These are phyloP conservation scores for Yamadazyma pseudoaaseri DNA, from an alignment of 1,139 yeast genomes.

Conservation along the genomic window DNA sequence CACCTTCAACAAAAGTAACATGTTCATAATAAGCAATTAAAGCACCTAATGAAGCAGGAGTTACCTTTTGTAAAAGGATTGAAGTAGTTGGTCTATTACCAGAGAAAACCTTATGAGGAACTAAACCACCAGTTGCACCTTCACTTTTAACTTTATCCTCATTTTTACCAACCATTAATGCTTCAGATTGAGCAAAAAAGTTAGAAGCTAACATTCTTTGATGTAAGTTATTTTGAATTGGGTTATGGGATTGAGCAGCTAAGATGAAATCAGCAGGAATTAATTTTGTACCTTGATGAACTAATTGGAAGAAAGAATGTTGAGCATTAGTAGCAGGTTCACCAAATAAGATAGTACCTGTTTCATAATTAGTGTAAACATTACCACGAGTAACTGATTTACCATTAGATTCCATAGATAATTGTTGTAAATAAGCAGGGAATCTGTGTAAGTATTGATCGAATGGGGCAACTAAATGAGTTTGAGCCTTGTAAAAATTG, in stretches of 20 bases:
- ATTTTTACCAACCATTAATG: slow-evolving; percentile 93
- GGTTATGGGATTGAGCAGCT: slow-evolving; percentile 98
- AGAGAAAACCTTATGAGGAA: slow-evolving; percentile 93
- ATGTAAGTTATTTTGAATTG: slow-evolving; percentile 89
- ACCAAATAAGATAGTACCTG: slow-evolving; percentile 94
- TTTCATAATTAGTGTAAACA: slow-evolving; percentile 87
- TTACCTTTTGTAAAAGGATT: slow-evolving; percentile 89
- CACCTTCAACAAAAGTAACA: slow-evolving; percentile 96
- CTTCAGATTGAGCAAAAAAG: slow-evolving; percentile 98
- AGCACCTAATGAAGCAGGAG: slow-evolving; percentile 95
- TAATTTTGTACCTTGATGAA: slow-evolving; percentile 97
- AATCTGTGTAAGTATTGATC: slow-evolving; percentile 98
- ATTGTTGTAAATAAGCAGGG: slow-evolving; percentile 98
- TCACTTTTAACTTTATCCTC: slow-evolving; percentile 82
- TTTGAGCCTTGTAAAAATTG: slow-evolving; percentile 96
- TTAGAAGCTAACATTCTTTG: slow-evolving; percentile 98
- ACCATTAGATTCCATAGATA: slow-evolving; percentile 99
- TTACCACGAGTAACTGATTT: slow-evolving; percentile 93
- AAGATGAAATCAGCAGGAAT: slow-evolving; percentile 95
- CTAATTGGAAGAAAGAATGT: slow-evolving; percentile 98
- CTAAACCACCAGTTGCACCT: slow-evolving; percentile 81
- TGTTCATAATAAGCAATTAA: slow-evolving; percentile 97
- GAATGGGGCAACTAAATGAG: slow-evolving; percentile 96
- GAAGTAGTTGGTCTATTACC: slow-evolving; percentile 99
- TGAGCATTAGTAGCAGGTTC: slow-evolving; percentile 99